These are phyloP conservation scores for Cryptococcus sp. DNA, from an alignment of 1,284 basidiomycete genomes.

Conservation along the genomic window DNA sequence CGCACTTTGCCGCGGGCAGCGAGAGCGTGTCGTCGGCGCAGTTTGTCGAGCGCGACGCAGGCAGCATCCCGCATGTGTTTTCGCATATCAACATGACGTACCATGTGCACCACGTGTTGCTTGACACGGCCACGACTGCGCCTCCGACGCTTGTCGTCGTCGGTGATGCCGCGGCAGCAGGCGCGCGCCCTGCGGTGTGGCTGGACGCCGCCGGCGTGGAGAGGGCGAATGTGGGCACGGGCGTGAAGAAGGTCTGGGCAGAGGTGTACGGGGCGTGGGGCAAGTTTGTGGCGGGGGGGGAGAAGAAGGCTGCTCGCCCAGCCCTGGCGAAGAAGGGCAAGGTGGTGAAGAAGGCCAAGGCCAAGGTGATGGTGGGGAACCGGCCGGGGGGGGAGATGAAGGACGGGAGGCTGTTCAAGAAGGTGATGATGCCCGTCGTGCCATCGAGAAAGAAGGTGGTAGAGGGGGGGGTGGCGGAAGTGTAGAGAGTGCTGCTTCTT, in stretches of 20 bases:
- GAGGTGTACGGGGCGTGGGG: constrained; percentile 42
- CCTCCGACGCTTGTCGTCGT: not conserved
- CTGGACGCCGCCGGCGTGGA: constrained; percentile 29
- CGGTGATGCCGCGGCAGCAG: too few relatives aligned
- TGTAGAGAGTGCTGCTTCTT: too few relatives aligned
- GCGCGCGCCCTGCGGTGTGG: constrained; percentile 30
- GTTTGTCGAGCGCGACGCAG: constrained; percentile 27
- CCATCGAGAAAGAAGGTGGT: constrained; percentile 10
- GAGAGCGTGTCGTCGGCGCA: not conserved
- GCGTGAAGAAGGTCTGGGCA: constrained; percentile 49
- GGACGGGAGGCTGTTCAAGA: constrained; percentile 28
- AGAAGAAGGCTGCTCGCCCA: not conserved
- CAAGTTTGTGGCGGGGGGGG: constrained; percentile 17
- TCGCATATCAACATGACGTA: constrained; percentile 90
- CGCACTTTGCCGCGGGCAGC: constrained; percentile 1
- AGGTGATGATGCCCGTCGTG: constrained; percentile 44
- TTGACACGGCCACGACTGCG: not conserved
- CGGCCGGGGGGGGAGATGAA: constrained; percentile 10
- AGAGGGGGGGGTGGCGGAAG: not conserved
- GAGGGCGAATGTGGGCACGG: constrained; percentile 46
- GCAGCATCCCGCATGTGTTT: constrained; percentile 77
- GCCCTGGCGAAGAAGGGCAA: too few relatives aligned
- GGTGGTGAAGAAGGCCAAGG: constrained; percentile 8
- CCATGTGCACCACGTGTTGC: constrained; percentile 53
- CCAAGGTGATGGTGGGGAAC: constrained; percentile 7